Percentiles rank a stretch among this genome's conserved stretches.
Conservation (phyloP, 2,329 filamentous ascomycete genomes). For the Eurotiales sp. region DNA sequence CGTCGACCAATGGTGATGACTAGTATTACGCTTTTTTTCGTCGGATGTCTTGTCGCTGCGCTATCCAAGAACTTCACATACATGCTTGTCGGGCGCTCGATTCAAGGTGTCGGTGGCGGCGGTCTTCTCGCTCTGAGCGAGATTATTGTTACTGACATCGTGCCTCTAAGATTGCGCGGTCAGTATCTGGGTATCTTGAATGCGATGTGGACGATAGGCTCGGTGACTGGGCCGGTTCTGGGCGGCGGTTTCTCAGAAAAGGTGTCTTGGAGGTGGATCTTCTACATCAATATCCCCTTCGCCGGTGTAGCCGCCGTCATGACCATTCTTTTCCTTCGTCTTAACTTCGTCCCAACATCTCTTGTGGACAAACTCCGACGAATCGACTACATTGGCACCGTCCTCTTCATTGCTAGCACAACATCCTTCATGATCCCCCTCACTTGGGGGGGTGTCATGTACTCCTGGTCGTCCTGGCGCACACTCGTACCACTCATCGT, state of each 20-base stretch:
- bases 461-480: conserved; percentile 29
- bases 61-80: conserved; percentile 41
- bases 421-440: conserved; percentile 29
- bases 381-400: conserved; percentile 29
- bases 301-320: conserved; percentile 20
- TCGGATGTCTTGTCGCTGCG: conserved; percentile 54
- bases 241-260: conserved; percentile 26
- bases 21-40: conserved; percentile 45
- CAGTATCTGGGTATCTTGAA: conserved; percentile 27
- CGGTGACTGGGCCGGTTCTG: conserved; percentile 46
- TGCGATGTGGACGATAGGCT: conserved; percentile 32
- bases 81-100: conserved; percentile 53
- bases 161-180: conserved; percentile 36
- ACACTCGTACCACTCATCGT: conserved; percentile 27
- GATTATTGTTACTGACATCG: conserved; percentile 46
- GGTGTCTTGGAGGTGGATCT: conserved; percentile 30
- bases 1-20: conserved; percentile 41
- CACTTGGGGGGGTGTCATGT: conserved; percentile 27
- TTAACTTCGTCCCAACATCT: conserved; percentile 53
- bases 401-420: conserved; percentile 26
- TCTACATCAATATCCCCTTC: conserved; percentile 31
- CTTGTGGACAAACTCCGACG: conserved; percentile 16
- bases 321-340: conserved; percentile 24
- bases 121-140: conserved; percentile 42
- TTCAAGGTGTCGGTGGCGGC: conserved; percentile 53